A percentile compares a stretch with the other conserved stretches of the same genome.
Conservation (phyloP, 441 rosid species). For the Aleurites moluccanus region DNA sequence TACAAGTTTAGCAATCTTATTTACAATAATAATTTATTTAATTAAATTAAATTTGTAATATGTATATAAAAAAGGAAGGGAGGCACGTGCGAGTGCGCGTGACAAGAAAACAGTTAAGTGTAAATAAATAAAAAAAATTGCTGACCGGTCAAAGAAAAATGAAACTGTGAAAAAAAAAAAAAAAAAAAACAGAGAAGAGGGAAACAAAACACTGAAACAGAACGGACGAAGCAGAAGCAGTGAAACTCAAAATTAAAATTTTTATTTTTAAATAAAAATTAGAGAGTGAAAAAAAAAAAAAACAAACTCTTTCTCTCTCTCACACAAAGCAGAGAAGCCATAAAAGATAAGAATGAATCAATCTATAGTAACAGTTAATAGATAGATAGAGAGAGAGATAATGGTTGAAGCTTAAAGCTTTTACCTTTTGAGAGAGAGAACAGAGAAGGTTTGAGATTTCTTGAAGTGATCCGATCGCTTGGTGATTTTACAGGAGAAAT, state of each 20-base stretch:
- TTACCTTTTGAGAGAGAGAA: neutral
- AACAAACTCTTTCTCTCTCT: neutral
- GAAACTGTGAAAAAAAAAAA: too few relatives aligned
- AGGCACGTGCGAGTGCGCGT: neutral
- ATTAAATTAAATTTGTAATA: too few relatives aligned
- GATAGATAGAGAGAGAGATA: neutral
- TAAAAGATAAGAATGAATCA: conserved; percentile 7
- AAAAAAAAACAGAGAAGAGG: too few relatives aligned
- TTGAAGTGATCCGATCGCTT: conserved; percentile 15
- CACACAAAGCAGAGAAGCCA: too few relatives aligned
- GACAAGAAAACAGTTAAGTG: neutral
- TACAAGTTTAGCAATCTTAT: too few relatives aligned
- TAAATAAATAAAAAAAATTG: too few relatives aligned
- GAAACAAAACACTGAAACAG: too few relatives aligned
- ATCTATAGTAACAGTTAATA: neutral
- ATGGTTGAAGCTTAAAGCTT: conserved; percentile 10
- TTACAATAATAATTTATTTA: too few relatives aligned
- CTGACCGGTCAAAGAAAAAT: neutral
- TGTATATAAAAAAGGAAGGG: too few relatives aligned
- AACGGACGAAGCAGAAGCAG: neutral
- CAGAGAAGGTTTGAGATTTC: neutral
- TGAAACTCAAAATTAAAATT: neutral
- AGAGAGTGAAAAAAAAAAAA: neutral
- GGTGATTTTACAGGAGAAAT: neutral
- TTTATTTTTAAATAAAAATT: neutral